Base-by-base conservation (phyloP, 441 rosid species). In the Eruca vesicaria region DNA sequence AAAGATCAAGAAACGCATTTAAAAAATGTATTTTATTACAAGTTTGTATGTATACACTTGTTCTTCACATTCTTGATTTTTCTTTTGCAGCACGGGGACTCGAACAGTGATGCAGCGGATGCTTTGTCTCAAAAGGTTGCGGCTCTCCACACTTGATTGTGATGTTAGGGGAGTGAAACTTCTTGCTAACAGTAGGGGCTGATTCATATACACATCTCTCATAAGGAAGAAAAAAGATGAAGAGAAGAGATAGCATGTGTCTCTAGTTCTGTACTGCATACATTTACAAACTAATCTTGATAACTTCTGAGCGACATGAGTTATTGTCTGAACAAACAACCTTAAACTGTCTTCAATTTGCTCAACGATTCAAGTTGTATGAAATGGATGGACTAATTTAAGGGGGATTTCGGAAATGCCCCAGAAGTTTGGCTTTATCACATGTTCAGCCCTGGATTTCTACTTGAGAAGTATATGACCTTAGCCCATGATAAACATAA, bases 41-140 rank as follows among this genome's bases (percentile, higher is more conserved):
- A 16, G 56, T 70, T 55, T 16, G 29, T 63, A 53, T 21, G 9
- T 43, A 16, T 8, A 60, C 53, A 32, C 61, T 58, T 65, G 55
- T 62, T 53, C 36, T 59, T 59, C 74, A 41, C 69, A 23, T 50
- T 36, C 43, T 53, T 71, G 21, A 3, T 57, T 71, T 67, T 72
- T 57, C 26, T 18, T 50, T 16, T 50, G 61, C 85, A 68, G 86
- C 74, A 72, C 59, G 93, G 77, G 69, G 89, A 86, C 41, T 55
- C 87, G 0, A 88, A 87, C 65, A 93, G 82, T 79, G 98, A 89
- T 71, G 69, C 62, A 8, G 82, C 79, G 1, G 86, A 82, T 2
- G 87, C 71, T 7, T 78, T 93, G 86, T 65, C 95, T 60, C 83
- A 77, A 29, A 87, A 85, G 82, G 82, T 93, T 4, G 85, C 83